A percentile compares a stretch with the other conserved stretches of the same genome.
Conservation (phyloP, 257 asterid species). For the Capsicum baccatum region DNA sequence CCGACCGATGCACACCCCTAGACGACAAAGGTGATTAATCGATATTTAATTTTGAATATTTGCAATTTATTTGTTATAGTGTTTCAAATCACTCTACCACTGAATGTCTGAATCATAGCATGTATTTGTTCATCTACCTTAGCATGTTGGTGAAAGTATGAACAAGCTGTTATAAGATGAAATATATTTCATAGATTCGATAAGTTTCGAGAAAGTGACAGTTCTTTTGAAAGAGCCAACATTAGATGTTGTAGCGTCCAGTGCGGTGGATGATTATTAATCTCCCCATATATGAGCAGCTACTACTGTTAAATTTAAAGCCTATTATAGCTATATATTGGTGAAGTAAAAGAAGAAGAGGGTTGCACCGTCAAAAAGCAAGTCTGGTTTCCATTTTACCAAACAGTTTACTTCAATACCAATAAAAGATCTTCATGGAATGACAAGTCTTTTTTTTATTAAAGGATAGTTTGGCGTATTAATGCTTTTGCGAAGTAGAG, state of each 20-base stretch:
- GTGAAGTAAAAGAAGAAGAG: background rate
- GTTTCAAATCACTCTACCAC: background rate
- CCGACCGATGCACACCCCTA: too few relatives aligned
- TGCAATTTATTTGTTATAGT: background rate
- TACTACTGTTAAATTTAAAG: background rate
- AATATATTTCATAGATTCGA: background rate
- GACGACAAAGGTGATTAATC: background rate
- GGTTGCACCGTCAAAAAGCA: background rate
- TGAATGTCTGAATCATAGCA: too few relatives aligned
- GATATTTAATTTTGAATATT: background rate
- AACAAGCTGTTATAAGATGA: background rate
- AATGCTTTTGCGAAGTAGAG: too few relatives aligned
- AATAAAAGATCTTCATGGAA: too few relatives aligned
- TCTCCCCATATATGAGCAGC: background rate
- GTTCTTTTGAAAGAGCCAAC: conserved; percentile 22
- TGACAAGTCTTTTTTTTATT: too few relatives aligned
- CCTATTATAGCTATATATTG: background rate
- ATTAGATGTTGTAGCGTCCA: background rate
- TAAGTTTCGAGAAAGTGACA: conserved; percentile 23
- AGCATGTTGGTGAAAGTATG: conserved; percentile 5
- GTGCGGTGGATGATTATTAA: background rate
- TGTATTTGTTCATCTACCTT: background rate
- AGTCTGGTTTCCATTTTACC: background rate
- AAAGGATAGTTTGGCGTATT: too few relatives aligned
- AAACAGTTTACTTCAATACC: too few relatives aligned